Conservation (phyloP, 179 eudicot genomes). For the Gypsophila paniculata region DNA sequence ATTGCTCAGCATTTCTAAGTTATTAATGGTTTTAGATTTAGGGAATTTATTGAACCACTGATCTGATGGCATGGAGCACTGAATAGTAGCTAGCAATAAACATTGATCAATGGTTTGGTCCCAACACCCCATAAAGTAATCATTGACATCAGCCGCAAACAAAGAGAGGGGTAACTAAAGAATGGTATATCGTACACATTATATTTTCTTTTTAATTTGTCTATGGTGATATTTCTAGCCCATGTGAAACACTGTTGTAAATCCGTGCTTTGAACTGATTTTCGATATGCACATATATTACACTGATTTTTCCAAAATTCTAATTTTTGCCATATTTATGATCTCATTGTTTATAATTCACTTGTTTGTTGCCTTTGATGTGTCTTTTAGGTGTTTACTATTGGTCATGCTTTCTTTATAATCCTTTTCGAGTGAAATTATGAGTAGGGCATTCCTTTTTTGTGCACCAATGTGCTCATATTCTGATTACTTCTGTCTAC, state of each 20-base stretch:
- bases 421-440: not conserved
- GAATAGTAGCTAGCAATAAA: not conserved
- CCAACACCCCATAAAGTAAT: not conserved
- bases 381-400: not conserved
- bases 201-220: not conserved
- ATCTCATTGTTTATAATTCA: not conserved
- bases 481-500: not conserved
- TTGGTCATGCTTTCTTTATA: not conserved
- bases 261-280: not conserved
- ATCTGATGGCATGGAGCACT: not conserved
- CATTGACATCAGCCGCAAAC: not conserved
- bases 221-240: not conserved
- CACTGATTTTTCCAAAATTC: constrained; percentile 1
- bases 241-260: not conserved
- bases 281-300: not conserved
- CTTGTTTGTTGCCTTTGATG: not conserved
- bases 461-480: not conserved
- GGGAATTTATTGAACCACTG: not conserved
- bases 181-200: not conserved
- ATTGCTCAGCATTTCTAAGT: no score
- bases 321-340: not conserved
- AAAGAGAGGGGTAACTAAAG: not conserved
- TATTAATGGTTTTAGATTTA: not conserved
- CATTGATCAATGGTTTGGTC: not conserved
- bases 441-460: not conserved